Evolutionary conservation across 73 alveolate genomes (phyloP), one percentile per base, ranked within the genome.

Genomic region (Blepharisma japonicum): DNA sequence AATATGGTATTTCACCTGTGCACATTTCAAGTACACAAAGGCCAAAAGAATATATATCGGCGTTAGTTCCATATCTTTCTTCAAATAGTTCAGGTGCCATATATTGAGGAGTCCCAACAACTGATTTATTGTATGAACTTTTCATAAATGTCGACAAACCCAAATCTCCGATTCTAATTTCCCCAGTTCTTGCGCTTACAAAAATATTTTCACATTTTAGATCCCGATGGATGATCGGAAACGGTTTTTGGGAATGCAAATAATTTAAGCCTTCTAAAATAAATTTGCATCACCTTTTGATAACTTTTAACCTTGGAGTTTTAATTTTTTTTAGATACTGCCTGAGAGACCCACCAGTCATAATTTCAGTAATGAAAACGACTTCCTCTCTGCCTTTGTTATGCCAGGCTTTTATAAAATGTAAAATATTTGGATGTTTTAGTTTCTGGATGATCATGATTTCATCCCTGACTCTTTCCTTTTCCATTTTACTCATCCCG

Each of bases 11-110:
- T 74, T 87, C 93, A 6, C 89, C 84, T 38, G 99, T 97, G 3
- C 87, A 87, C 98, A 97, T 95, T 88, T 97, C 99, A 18, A 97
- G 94, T 71, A 97, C 78, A 39, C 98, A 90, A 96, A 97, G 96
- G 11, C 99, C 99, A 71, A 97, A 97, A 55, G 99, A 96, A 88
- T 97, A 97, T 7, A 97, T 97, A 87, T 97, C 99, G 25, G 92
- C 98, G 77, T 89, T 87, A 6, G 96, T 93, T 0, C 96, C 98
- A 81, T 97, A 97, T 83, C 90, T 89, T 80, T 91, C 98, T 51
- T 95, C 93, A 85, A 91, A 95, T 21, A 97, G 92, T 84, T 97
- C 99, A 67, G 99, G 99, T 1, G 99, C 97, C 95, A 97, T 95
- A 85, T 91, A 97, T 88, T 95, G 99, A 45, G 98, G 98, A 39